Evolutionary conservation across 2,329 filamentous ascomycete genomes (phyloP), one percentile per base, ranked within the genome.

Genomic region (Alternaria sp.): DNA sequence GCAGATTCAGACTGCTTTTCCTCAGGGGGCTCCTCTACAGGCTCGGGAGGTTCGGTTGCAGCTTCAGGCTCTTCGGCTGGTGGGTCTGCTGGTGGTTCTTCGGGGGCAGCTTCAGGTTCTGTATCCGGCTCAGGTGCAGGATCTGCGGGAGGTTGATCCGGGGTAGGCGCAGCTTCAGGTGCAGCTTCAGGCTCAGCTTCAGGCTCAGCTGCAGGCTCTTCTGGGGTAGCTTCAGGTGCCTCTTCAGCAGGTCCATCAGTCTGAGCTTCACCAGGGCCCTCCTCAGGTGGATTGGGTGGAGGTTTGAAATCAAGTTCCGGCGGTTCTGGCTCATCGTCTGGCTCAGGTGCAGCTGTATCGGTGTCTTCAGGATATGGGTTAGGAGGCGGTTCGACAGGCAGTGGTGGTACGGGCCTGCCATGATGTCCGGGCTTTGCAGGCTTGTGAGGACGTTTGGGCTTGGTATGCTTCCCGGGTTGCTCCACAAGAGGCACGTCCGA

Each of bases 171-270:
- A 50, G 30, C 15, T 28, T 43, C 49, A 46, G 50, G 47, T 12
- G 25, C 46, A 9, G 23, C 32, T 40, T 59, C 54, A 15, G 61
- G 59, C 46, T 63, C 46, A 9, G 23, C 32, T 40, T 59, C 54
- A 15, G 61, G 59, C 46, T 63, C 45, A 23, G 57, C 26, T 28
- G 46, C 54, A 17, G 58, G 55, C 32, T 62, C 54, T 23, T 62
- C 45, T 32, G 57, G 26, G 28, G 43, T 47, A 26, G 61, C 26
- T 30, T 62, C 62, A 30, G 51, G 54, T 23, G 26, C 30, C n/a
- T 46, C 25, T 17, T 63, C 54, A 32, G 61, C 45, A 43, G 59
- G 60, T 32, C 59, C 49, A 40, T 62, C 44, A 30, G 65, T 47
- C 40, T 51, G 40, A 23, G 12, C 10, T 28, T 47, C 17, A 19